These are phyloP conservation scores for Globisporangium paddicum DNA, from an alignment of 352 stramenopile species.

Conservation along the genomic window DNA sequence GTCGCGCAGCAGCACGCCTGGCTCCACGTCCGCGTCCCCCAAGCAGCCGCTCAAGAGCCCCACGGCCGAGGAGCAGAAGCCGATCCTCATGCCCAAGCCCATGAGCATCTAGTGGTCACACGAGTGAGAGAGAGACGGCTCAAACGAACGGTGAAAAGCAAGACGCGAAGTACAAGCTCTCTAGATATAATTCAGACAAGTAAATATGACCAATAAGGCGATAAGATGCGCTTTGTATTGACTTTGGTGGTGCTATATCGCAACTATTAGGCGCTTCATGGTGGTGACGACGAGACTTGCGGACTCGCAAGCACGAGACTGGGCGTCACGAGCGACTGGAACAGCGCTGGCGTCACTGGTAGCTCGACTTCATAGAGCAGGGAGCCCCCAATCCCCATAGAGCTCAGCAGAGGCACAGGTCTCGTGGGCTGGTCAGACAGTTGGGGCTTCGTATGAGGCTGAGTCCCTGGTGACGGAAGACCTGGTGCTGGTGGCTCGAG, in stretches of 20 bases:
- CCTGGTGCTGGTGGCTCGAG: neutral
- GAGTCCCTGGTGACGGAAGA: neutral
- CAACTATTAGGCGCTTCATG: neutral
- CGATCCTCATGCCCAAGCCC: conserved; percentile 60
- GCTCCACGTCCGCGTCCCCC: conserved; percentile 20
- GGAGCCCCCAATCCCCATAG: neutral
- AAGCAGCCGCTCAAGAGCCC: conserved; percentile 33
- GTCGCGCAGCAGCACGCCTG: neutral
- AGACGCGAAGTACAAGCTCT: too few species aligned
- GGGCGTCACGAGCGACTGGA: conserved; percentile 1
- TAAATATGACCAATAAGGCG: too few species aligned
- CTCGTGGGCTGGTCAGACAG: neutral
- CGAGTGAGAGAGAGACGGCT: too few species aligned
- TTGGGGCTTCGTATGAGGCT: neutral
- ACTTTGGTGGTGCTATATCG: too few species aligned
- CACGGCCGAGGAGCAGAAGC: conserved; percentile 50
- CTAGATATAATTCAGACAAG: too few species aligned
- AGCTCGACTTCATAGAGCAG: conserved; percentile 4
- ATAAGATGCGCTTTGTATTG: neutral
- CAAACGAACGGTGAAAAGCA: too few species aligned
- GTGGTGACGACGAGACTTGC: neutral
- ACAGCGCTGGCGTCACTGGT: neutral
- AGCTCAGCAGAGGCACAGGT: neutral
- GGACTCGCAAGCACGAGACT: neutral
- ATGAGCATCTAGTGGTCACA: conserved; percentile 40